Base-by-base conservation (phyloP, 148 eudicot genomes). In the Amaranthus palmeri region DNA sequence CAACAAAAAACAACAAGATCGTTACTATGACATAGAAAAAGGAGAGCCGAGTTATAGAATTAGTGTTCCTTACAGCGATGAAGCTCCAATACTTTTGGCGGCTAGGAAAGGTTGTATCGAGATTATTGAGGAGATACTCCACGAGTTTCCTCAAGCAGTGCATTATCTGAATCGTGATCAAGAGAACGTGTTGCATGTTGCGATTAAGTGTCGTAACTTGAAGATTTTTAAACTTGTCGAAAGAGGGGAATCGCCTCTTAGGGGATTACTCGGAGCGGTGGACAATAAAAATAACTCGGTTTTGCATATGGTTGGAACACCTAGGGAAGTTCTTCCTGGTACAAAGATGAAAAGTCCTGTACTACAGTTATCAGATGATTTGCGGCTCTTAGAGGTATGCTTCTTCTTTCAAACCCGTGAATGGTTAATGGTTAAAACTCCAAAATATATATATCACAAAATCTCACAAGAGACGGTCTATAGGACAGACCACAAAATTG, bases 281-380 rank as follows among this genome's bases (percentile, higher is more conserved):
- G 71, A 68, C 40, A 13, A 41, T 17, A 68, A 10, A 12, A 54
- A 54, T 18, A 68, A 68, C 60, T 68, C 71, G 7, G 53, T 68
- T 13, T 11, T 68, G 41, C 71, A 68, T 12, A 53, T 68, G 59
- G 58, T 53, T 36, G 71, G 71, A 40, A 52, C 41, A 10, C 56
- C 8, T 6, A 53, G 18, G 17, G 71, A 68, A 3, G 47, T 41
- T 53, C 46, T 52, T 52, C 59, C 56, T 0, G 71, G 45, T 42
- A 54, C 59, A 42, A 68, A 68, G 60, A 40, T 68, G 71, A 68
- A 40, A 68, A 68, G 59, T 53, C 71, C 71, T 2, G 71, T 68
- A 4, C 10, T 68, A 10, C 71, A 51, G 48, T 53, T 68, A 36
- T 51, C 58, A 8, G 48, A 68, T 12, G 59, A 68, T 18, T 68